phyloP scores from a whole-genome alignment of 495 filamentous ascomycete genomes.

The Hypoxylon trugodes region DNA sequence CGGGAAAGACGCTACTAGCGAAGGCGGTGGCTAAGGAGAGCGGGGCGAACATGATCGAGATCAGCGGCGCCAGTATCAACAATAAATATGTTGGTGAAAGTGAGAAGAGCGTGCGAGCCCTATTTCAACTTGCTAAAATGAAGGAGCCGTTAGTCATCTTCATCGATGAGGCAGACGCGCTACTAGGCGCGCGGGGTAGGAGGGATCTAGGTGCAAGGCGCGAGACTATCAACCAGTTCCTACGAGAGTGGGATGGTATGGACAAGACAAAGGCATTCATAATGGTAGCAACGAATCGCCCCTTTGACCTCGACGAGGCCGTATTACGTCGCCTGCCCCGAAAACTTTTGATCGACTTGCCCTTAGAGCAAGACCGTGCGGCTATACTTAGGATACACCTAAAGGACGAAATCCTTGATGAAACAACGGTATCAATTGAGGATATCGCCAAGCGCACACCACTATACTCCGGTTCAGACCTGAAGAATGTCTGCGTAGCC shows the following conservation, averaged over 20 bases:
- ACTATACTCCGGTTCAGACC: slow-evolving; percentile 94
- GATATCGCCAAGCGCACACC: slow-evolving; percentile 79
- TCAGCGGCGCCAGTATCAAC: slow-evolving; percentile 74
- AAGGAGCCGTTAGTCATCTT: slow-evolving; percentile 94
- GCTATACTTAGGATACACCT: slow-evolving; percentile 87
- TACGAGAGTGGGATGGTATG: slow-evolving; percentile 98
- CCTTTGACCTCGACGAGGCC: slow-evolving; percentile 95
- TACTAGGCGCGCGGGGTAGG: slow-evolving; percentile 78
- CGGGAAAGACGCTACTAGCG: slow-evolving; percentile 93
- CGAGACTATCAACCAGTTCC: slow-evolving; percentile 96
- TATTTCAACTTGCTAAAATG: slow-evolving; percentile 91
- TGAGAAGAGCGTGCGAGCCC: slow-evolving; percentile 94
- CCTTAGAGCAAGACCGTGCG: slow-evolving; percentile 76
- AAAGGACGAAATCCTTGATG: slow-evolving; percentile 74
- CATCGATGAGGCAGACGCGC: slow-evolving; percentile 95
- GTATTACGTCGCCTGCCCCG: slow-evolving; percentile 86
- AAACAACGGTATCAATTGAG: slow-evolving; percentile 70
- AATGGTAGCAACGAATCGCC: slow-evolving; percentile 98
- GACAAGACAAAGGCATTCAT: slow-evolving; percentile 88
- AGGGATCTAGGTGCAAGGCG: slow-evolving; percentile 60
- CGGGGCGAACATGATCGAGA: slow-evolving; percentile 77
- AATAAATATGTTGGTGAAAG: slow-evolving; percentile 97
- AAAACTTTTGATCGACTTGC: slow-evolving; percentile 86
- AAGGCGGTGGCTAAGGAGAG: slow-evolving; percentile 96
- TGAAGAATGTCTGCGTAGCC: slow-evolving; percentile 92